A percentile compares a stretch with the other conserved stretches of the same genome.
These are phyloP conservation scores for Neopestalotiopsis sp. DNA, from an alignment of 2,329 filamentous ascomycete species.

Conservation along the genomic window DNA sequence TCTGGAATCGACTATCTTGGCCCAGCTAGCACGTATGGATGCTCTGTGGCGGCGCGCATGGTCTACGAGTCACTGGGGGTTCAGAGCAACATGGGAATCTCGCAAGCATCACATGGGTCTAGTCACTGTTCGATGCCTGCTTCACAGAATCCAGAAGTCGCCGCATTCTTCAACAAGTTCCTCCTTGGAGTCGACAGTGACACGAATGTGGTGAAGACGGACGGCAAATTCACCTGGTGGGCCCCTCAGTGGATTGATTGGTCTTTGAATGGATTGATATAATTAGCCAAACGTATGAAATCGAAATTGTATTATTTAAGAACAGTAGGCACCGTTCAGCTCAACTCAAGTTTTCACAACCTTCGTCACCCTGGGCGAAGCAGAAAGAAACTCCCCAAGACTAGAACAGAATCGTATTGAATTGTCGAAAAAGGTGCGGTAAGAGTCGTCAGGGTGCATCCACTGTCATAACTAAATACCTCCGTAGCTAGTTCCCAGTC, in stretches of 20 bases:
- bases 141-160: conserved; percentile 23
- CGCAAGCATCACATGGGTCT: conserved; percentile 17
- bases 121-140: conserved; percentile 24
- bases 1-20: conserved; percentile 53
- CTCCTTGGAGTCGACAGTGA: conserved; percentile 20
- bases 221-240: conserved; percentile 22
- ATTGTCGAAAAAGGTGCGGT: too few relatives aligned
- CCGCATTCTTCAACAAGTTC: conserved; percentile 25
- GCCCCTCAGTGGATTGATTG: conserved; percentile 24
- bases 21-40: conserved; percentile 50
- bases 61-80: conserved; percentile 36
- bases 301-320: too few relatives aligned
- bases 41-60: conserved; percentile 32
- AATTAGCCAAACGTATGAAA: neutral
- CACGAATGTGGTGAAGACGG: conserved; percentile 25
- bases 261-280: neutral
- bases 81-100: conserved; percentile 26
- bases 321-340: too few relatives aligned
- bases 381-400: too few relatives aligned
- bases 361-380: too few relatives aligned
- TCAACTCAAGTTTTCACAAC: too few relatives aligned
- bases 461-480: too few relatives aligned
- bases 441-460: too few relatives aligned
- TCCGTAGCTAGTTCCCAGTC: too few relatives aligned
- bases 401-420: too few relatives aligned